Conservation (phyloP, 805 yeast genomes). For the Scheffersomyces coipomensis region DNA sequence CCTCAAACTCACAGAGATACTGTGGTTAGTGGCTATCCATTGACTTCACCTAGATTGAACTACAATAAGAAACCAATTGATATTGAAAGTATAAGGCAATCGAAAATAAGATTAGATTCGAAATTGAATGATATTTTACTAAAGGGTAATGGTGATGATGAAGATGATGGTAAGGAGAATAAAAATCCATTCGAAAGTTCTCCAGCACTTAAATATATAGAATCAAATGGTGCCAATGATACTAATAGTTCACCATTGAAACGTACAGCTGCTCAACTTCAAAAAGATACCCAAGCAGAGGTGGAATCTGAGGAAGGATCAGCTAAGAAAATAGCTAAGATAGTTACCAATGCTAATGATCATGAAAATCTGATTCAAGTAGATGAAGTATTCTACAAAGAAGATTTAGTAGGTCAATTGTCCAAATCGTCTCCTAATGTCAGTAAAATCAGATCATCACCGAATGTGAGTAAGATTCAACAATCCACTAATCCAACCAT, state of each 20-base stretch:
- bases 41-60: slow-evolving; percentile 14
- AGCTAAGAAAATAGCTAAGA: slow-evolving; percentile 17
- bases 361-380: slow-evolving; percentile 13
- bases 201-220: slow-evolving; percentile 4
- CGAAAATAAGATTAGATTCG: slow-evolving; percentile 16
- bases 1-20: neutral
- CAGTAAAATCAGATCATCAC: slow-evolving; percentile 8
- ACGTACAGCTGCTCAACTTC: neutral
- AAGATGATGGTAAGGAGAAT: slow-evolving; percentile 12
- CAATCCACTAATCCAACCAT: slow-evolving; percentile 8
- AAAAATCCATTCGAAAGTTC: slow-evolving; percentile 15
- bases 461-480: neutral
- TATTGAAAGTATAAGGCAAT: slow-evolving; percentile 14
- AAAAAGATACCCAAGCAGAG: slow-evolving; percentile 2
- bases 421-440: slow-evolving; percentile 1
- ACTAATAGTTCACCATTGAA: slow-evolving; percentile 4
- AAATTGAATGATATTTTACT: slow-evolving; percentile 7
- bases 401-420: slow-evolving; percentile 21
- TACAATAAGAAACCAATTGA: slow-evolving; percentile 6
- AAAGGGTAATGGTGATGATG: slow-evolving; percentile 1
- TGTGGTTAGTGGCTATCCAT: too few species aligned
- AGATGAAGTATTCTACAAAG: slow-evolving; percentile 21
- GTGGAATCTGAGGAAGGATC: neutral
- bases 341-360: slow-evolving; percentile 18
- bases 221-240: slow-evolving; percentile 1